phyloP scores from a whole-genome alignment of 2,329 filamentous ascomycete genomes.

The Penicillium sp. region DNA sequence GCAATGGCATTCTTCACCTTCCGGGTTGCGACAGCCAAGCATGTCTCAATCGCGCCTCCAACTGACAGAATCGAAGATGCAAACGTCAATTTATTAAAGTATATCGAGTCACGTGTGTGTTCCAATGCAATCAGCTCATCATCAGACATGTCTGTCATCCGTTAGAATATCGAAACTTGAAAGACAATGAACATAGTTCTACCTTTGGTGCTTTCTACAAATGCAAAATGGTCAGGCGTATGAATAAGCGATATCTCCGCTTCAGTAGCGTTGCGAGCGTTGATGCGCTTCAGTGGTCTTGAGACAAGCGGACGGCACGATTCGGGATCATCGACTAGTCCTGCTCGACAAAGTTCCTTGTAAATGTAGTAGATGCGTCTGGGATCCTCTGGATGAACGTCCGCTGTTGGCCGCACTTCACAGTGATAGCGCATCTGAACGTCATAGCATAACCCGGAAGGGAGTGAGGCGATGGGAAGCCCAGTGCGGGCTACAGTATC shows the following conservation, averaged over 20 bases:
- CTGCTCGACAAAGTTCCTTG: slow-evolving; percentile 72
- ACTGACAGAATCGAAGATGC: slow-evolving; percentile 74
- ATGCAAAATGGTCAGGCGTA: slow-evolving; percentile 62
- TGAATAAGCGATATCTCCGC: slow-evolving; percentile 77
- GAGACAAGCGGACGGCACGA: slow-evolving; percentile 41
- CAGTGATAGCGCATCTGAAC: slow-evolving; percentile 91
- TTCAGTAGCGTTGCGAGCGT: slow-evolving; percentile 64
- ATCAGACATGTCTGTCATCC: too few species aligned
- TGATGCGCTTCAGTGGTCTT: slow-evolving; percentile 59
- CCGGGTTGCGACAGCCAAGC: slow-evolving; percentile 74
- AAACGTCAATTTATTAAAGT: slow-evolving; percentile 73
- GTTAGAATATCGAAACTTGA: too few species aligned
- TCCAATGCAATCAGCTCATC: too few species aligned
- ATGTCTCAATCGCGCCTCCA: slow-evolving; percentile 91
- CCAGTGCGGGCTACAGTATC: slow-evolving; percentile 32
- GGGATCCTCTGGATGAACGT: slow-evolving; percentile 90
- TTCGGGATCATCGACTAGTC: slow-evolving; percentile 60
- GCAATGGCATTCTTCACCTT: slow-evolving; percentile 90
- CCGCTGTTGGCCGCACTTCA: slow-evolving; percentile 59
- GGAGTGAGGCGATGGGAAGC: slow-evolving; percentile 44
- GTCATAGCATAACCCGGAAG: slow-evolving; percentile 80
- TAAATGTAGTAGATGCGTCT: slow-evolving; percentile 87
- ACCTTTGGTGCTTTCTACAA: slow-evolving; percentile 56
- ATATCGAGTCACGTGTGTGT: slow-evolving; percentile 61
- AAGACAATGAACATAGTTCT: too few species aligned